phyloP scores from a whole-genome alignment of 177 flowering plant genomes.

The Tripterygium wilfordii region DNA sequence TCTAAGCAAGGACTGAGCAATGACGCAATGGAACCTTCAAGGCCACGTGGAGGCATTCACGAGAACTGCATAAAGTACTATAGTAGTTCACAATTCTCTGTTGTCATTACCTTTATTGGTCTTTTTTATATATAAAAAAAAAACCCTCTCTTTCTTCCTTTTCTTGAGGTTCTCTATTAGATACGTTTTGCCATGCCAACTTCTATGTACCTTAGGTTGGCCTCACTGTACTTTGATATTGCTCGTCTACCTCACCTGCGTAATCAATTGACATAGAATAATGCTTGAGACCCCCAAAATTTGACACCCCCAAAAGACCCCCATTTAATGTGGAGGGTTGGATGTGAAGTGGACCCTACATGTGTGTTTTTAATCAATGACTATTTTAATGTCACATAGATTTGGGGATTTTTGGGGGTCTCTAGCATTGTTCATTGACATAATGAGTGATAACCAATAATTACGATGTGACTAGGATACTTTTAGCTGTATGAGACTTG shows the following conservation, averaged over 20 bases:
- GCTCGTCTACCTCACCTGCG: too few species aligned
- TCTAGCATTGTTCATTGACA: too few species aligned
- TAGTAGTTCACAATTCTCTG: neutral
- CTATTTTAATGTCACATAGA: too few species aligned
- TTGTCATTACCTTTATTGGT: neutral
- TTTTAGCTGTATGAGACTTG: too few species aligned
- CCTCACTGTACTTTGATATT: neutral
- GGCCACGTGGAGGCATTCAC: slow-evolving; percentile 58
- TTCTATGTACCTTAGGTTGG: neutral
- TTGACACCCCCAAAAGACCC: too few species aligned
- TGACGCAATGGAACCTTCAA: slow-evolving; percentile 59
- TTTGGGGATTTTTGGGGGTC: too few species aligned
- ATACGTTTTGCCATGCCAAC: neutral
- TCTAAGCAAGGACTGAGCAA: slow-evolving; percentile 51
- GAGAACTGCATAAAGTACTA: slow-evolving; percentile 85
- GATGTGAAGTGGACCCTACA: too few species aligned
- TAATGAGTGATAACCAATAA: too few species aligned
- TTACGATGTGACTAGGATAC: neutral
- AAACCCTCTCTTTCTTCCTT: neutral
- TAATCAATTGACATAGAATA: too few species aligned
- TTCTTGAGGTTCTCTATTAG: neutral
- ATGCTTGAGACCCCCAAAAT: too few species aligned
- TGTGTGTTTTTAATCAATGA: too few species aligned
- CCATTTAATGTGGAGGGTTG: too few species aligned
- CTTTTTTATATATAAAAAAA: neutral